These are phyloP conservation scores for Pistacia vera DNA, from an alignment of 345 rosid species.

Conservation along the genomic window DNA sequence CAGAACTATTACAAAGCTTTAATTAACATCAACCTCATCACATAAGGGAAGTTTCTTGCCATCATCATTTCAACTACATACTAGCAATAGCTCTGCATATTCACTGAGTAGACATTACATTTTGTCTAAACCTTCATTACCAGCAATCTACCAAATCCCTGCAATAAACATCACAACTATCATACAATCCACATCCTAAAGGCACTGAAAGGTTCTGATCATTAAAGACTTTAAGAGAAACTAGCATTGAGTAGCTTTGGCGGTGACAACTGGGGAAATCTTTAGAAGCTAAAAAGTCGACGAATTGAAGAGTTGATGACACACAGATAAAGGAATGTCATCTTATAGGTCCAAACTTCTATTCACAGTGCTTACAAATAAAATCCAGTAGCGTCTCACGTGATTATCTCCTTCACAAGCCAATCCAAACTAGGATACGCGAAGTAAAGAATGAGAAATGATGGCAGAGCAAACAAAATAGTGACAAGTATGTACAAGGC, in stretches of 20 bases:
- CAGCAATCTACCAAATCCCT: background rate
- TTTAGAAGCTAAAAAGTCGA: slow-evolving; percentile 20
- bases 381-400: slow-evolving; percentile 37
- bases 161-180: background rate
- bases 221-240: background rate
- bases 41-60: slow-evolving; percentile 14
- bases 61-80: slow-evolving; percentile 13
- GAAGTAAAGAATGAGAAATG: slow-evolving; percentile 84
- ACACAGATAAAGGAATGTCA: slow-evolving; percentile 1
- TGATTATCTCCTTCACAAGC: slow-evolving; percentile 84
- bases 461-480: slow-evolving; percentile 78
- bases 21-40: slow-evolving; percentile 15
- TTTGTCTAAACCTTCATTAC: slow-evolving; percentile 1
- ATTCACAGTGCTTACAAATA: slow-evolving; percentile 13
- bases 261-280: slow-evolving; percentile 9
- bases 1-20: slow-evolving; percentile 5
- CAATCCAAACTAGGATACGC: slow-evolving; percentile 87
- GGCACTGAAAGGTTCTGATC: background rate
- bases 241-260: background rate
- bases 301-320: slow-evolving; percentile 16
- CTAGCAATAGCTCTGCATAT: slow-evolving; percentile 17
- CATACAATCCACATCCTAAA: slow-evolving; percentile 6
- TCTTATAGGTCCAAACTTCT: slow-evolving; percentile 21
- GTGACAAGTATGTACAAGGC: slow-evolving; percentile 78
- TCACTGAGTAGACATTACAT: background rate